Evolutionary conservation across 176 grass and related monocot genomes (phyloP).

Genomic region (Oryza glumipatula): DNA sequence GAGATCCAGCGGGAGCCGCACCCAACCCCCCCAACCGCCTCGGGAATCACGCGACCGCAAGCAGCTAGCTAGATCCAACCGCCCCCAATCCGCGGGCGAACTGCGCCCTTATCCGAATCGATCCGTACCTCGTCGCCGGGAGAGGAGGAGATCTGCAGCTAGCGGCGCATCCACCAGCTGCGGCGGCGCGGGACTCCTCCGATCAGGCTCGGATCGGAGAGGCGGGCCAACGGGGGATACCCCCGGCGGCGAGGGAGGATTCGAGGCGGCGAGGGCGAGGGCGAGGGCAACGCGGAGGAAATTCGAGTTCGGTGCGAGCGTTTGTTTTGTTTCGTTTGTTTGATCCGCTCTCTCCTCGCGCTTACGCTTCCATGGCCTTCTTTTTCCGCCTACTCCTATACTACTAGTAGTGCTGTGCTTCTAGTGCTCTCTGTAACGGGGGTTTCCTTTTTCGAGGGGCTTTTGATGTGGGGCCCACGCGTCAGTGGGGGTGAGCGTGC

Average conservation of each 20-base stretch:
- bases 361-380: slow-evolving; percentile 43
- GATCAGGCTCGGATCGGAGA: not conserved
- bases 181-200: not conserved
- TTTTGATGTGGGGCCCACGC: not conserved
- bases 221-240: not conserved
- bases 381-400: slow-evolving; percentile 33
- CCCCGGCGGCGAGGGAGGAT: not conserved
- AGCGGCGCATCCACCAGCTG: not conserved
- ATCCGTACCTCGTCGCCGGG: slow-evolving; percentile 37
- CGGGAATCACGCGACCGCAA: slow-evolving; percentile 10
- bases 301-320: slow-evolving; percentile 1
- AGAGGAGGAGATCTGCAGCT: slow-evolving; percentile 38
- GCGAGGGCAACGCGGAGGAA: not conserved
- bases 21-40: slow-evolving; percentile 9
- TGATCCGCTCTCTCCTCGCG: slow-evolving; percentile 37
- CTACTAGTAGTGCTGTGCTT: not conserved
- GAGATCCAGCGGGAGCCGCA: slow-evolving; percentile 21
- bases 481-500: slow-evolving; percentile 29
- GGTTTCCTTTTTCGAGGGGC: not conserved
- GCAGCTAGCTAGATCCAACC: slow-evolving; percentile 39
- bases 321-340: not conserved
- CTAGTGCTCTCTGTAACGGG: slow-evolving; percentile 33
- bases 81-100: slow-evolving; percentile 10
- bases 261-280: not conserved
- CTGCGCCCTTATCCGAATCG: not conserved